Conservation (phyloP, 83 land plant genomes). For the Thuja plicata region DNA sequence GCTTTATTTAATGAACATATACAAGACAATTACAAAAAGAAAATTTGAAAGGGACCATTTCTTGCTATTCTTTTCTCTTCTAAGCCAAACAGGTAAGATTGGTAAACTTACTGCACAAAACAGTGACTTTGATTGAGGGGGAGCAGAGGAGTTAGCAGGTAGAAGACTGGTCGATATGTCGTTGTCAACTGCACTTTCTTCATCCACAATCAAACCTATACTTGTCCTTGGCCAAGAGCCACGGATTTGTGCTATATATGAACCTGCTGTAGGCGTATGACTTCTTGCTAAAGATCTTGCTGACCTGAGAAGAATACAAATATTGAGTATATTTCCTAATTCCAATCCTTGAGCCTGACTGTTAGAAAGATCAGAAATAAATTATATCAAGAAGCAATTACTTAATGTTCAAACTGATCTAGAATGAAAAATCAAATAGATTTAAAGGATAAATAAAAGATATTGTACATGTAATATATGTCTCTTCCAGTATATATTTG, state of each 20-base stretch:
- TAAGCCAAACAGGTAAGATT: background rate
- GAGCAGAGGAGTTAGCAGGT: constrained; percentile 17
- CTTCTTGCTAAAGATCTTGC: constrained; percentile 53
- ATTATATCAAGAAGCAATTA: background rate
- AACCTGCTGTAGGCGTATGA: constrained; percentile 34
- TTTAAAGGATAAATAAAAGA: background rate
- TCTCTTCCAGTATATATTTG: constrained; percentile 22
- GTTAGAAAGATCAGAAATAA: background rate
- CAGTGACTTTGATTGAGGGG: constrained; percentile 21
- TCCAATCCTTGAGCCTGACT: background rate
- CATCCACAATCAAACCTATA: background rate
- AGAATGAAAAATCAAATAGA: background rate
- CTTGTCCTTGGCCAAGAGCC: constrained; percentile 14
- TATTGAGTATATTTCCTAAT: background rate
- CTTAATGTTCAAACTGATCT: background rate
- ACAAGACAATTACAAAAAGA: background rate
- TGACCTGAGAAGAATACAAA: constrained; percentile 31
- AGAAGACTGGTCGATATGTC: constrained; percentile 22
- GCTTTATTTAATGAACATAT: background rate
- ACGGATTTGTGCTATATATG: constrained; percentile 15
- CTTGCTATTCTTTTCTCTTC: background rate
- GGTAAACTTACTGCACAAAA: constrained; percentile 32
- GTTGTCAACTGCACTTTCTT: constrained; percentile 16
- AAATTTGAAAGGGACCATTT: background rate
- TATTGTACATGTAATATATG: constrained; percentile 29